These are phyloP conservation scores for Komagataella pastoris DNA, from an alignment of 805 yeast genomes.

Conservation along the genomic window DNA sequence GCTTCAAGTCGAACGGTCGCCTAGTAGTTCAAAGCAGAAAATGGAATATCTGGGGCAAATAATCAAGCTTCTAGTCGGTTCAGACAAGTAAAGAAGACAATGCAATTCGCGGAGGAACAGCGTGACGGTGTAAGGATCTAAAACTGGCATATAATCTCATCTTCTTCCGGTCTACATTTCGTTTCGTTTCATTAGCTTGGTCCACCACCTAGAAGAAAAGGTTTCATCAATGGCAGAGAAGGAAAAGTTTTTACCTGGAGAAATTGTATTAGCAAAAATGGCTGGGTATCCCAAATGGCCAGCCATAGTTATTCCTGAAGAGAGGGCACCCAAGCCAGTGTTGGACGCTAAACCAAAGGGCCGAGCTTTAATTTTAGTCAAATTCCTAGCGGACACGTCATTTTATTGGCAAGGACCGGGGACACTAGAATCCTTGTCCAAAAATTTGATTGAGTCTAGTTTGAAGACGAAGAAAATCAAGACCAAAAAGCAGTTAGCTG, in stretches of 20 bases:
- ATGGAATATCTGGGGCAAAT: not conserved
- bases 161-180: not conserved
- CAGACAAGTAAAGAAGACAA: not conserved
- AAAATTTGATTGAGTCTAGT: slow-evolving; percentile 1
- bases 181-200: not conserved
- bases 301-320: slow-evolving; percentile 24
- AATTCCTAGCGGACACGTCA: slow-evolving; percentile 20
- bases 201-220: not conserved
- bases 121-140: not conserved
- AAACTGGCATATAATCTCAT: not conserved
- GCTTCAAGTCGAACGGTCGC: not conserved
- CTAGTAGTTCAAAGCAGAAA: not conserved
- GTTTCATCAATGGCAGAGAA: not conserved
- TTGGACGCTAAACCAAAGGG: slow-evolving; percentile 19
- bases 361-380: slow-evolving; percentile 1
- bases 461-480: not conserved
- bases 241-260: slow-evolving; percentile 9
- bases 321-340: slow-evolving; percentile 14
- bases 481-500: slow-evolving; percentile 5
- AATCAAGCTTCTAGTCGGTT: not conserved
- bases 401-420: slow-evolving; percentile 28
- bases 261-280: slow-evolving; percentile 30
- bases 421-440: slow-evolving; percentile 3
- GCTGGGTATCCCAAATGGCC: slow-evolving; percentile 36
- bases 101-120: not conserved